Conservation (phyloP, 2,329 filamentous ascomycete genomes). For the Botrytis galanthina region DNA sequence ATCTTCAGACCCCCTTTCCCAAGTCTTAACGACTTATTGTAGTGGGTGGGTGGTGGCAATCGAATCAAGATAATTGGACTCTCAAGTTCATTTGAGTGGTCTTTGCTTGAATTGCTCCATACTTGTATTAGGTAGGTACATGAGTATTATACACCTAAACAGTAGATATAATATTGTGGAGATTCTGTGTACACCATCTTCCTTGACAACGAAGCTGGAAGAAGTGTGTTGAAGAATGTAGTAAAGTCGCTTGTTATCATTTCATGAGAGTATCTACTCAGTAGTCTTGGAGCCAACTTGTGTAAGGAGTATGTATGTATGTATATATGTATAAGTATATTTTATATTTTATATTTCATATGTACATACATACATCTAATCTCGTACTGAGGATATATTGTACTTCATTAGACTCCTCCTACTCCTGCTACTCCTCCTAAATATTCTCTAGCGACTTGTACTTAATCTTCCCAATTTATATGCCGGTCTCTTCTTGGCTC, state of each 20-base stretch:
- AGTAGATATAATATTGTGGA: too few species aligned
- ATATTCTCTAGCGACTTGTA: constrained; percentile 1
- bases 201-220: too few species aligned
- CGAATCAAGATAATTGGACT: constrained; percentile 4
- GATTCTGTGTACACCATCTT: too few species aligned
- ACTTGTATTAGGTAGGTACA: neutral
- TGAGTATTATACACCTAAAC: neutral
- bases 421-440: neutral
- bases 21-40: neutral
- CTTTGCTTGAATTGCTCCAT: neutral
- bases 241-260: too few species aligned
- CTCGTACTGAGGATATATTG: neutral
- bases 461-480: neutral
- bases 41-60: neutral
- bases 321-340: too few species aligned
- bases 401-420: neutral
- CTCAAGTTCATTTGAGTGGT: neutral
- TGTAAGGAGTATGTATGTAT: too few species aligned
- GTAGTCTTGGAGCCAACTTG: too few species aligned
- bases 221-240: too few species aligned
- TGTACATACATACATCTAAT: neutral
- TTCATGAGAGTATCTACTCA: too few species aligned
- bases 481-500: neutral
- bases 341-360: too few species aligned
- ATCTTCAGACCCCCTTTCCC: constrained; percentile 14